Base-by-base conservation (phyloP, 2,329 filamentous ascomycete genomes). In the Endothia cerciana region DNA sequence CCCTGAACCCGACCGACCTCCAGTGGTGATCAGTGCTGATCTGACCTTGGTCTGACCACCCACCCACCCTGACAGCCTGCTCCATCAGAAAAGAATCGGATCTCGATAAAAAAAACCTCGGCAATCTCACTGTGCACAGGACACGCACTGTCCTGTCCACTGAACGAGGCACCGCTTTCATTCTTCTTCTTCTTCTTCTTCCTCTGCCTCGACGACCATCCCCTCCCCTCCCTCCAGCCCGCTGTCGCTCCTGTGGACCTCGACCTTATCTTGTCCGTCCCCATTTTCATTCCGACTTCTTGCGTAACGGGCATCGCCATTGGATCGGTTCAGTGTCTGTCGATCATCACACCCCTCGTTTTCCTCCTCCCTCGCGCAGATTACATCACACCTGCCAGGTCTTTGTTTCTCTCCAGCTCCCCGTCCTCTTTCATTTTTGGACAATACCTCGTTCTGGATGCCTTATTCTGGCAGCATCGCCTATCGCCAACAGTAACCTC, bases 321-420 rank as follows among this genome's bases (percentile, higher is more conserved):
- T 59, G 57, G 40, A 4, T 59, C 30, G 57, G 57, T 30, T 28
- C 25, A 41, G 57, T 59, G 57, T 43, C 40, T 45, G 57, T 43
- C 57, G 38, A 59, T 59, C 57, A 22, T 30, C 25, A 2, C 15
- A 11, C 13, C 55, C 19, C 25, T 41, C 22, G 15, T 15, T 25
- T n/a, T 25, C 10, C 36, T 28, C 2, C n/a, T 36, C 15, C 25
- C 56, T 43, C 22, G 38, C 38, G 11, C 22, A 19, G 40, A 57
- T 13, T 59, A 59, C 56, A 59, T 43, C 56, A 59, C 56, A 33
- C 15, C 51, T 33, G 25, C 36, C 36, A 25, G 38, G 22, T 25
- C 38, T 28, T 59, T 25, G 8, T 17, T 25, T 22, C 33, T 13
- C 7, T 41, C 55, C n/a, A 6, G 19, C 36, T 2, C 13, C 17